Evolutionary conservation across 2,329 filamentous ascomycete species (phyloP), one percentile per base, ranked within the genome.

Genomic region (Nannizzia gypsea): DNA sequence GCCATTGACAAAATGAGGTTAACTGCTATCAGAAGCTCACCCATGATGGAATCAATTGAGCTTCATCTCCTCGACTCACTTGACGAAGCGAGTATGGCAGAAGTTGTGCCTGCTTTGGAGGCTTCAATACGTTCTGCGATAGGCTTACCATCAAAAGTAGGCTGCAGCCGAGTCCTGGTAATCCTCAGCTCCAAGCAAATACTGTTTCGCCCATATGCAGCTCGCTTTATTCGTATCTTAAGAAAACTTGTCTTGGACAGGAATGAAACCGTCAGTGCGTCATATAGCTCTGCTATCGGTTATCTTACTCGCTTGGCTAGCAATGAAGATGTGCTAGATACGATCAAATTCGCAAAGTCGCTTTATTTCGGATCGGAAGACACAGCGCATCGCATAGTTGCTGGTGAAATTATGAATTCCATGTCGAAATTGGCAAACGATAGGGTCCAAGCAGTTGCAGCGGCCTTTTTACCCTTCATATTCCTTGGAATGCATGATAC

Each of bases 101-200:
- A 84, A 20, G 78, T 96, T 8, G 84, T 86, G 38, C 84, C 85
- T 1, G 82, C 79, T 50, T 80, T 99, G 0, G 87, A 93, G 70
- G 80, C 81, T 31, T 86, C 88, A 0, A 89, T 97, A 73, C 93
- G 92, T 70, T 85, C 82, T 26, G 89, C 91, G 0, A 85, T 99
- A 40, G 92, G 91, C 1, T 85, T 97, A 74, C 92, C 92, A 1
- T 95, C 90, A 0, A 97, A 97, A 76, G 87, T 97, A 55, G 93
- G 90, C 40, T 95, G 90, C 68, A 88, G 87, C 64, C 84, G 90
- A 59, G 85, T 96, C 1, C 79, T 99, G 34, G 87, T 89, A 6
- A 91, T 89, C 0, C 80, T 99, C 6, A 88, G 89, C 57, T 92
- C 91, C 57, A 83, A 90, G 11, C 83, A 82, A 38, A 80, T 85